These are phyloP conservation scores for Eucalyptus sp. DNA, from an alignment of 345 rosid species.

Conservation along the genomic window DNA sequence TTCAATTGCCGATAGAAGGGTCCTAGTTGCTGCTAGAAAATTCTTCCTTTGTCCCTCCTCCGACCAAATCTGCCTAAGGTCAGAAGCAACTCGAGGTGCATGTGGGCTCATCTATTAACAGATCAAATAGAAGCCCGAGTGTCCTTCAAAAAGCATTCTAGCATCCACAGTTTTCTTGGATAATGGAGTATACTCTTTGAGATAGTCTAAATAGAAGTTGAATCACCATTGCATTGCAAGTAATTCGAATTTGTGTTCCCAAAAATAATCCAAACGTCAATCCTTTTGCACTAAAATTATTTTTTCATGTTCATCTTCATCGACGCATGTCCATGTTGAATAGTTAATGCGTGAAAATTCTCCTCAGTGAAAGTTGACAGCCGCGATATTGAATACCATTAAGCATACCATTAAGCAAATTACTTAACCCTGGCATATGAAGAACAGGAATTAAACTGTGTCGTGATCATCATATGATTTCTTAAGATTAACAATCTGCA, in stretches of 20 bases:
- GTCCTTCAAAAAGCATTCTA: not conserved
- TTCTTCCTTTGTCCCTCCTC: not conserved
- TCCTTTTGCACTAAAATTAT: not conserved
- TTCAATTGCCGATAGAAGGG: not conserved
- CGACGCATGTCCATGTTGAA: not conserved
- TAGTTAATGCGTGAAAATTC: not conserved
- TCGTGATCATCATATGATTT: not conserved
- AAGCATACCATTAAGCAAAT: not conserved
- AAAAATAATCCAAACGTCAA: not conserved
- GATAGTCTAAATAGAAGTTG: not conserved
- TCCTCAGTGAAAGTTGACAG: not conserved
- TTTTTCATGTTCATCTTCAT: not conserved
- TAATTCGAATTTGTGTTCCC: not conserved
- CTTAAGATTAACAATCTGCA: not conserved
- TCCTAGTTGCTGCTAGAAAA: not conserved
- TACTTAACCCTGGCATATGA: not conserved
- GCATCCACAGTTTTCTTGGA: not conserved
- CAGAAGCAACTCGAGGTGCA: not conserved
- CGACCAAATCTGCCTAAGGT: not conserved
- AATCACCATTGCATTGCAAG: not conserved
- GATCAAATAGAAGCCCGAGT: not conserved
- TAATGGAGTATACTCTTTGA: not conserved
- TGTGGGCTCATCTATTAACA: not conserved
- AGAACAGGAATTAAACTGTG: not conserved
- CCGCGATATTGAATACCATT: not conserved